Percentiles rank a stretch among this genome's conserved stretches.
Conservation (phyloP, 768 basidiomycete species). For the Leucosporidium creatinivorum region DNA sequence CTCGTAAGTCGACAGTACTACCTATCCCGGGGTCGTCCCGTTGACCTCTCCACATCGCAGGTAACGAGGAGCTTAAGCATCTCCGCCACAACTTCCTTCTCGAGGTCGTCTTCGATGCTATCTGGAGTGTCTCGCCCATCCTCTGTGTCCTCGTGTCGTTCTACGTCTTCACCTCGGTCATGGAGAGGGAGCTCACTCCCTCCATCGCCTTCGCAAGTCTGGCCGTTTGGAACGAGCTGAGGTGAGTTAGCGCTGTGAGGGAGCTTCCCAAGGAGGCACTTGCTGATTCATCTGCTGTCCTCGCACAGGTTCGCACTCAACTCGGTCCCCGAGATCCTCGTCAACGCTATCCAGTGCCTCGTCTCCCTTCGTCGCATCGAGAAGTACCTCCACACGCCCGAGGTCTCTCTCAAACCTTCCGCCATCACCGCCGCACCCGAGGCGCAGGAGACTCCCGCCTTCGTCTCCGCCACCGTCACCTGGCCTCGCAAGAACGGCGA, state of each 20-base stretch:
- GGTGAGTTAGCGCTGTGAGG: constrained; percentile 28
- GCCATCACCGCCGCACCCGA: neutral
- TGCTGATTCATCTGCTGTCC: neutral
- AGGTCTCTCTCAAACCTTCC: constrained; percentile 40
- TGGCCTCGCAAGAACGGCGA: constrained; percentile 21
- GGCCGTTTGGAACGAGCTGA: constrained; percentile 46
- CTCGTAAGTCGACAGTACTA: constrained; percentile 3
- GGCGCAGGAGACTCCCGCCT: constrained; percentile 32
- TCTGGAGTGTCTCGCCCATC: constrained; percentile 37
- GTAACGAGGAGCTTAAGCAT: constrained; percentile 32
- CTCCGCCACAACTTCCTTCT: constrained; percentile 29
- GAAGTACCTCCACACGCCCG: constrained; percentile 42
- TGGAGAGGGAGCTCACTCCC: constrained; percentile 35
- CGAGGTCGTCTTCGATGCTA: constrained; percentile 33
- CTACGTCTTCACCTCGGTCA: constrained; percentile 36
- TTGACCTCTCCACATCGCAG: neutral
- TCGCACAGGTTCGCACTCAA: constrained; percentile 23
- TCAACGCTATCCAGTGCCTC: constrained; percentile 29
- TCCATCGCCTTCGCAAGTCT: constrained; percentile 44
- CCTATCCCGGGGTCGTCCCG: too few relatives aligned
- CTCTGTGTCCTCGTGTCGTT: constrained; percentile 41
- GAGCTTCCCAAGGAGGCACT: neutral
- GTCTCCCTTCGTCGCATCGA: constrained; percentile 41
- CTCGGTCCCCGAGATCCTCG: constrained; percentile 17
- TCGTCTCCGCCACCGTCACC: constrained; percentile 41